phyloP scores from a whole-genome alignment of 2,329 filamentous ascomycete genomes.

The Acrocalymma vagum region DNA sequence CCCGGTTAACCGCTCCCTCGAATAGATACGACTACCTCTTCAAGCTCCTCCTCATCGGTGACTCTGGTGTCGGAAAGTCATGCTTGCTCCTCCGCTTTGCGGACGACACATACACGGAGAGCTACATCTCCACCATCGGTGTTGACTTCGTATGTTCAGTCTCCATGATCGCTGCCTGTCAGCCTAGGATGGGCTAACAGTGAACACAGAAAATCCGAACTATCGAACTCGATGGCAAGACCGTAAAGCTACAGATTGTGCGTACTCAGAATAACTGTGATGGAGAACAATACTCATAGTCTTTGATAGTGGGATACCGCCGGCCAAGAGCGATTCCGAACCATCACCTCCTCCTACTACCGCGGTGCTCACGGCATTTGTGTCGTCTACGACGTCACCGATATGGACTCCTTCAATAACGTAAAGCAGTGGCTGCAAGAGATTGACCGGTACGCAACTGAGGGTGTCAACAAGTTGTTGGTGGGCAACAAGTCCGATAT shows the following conservation, averaged over 20 bases:
- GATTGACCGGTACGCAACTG: slow-evolving; percentile 98
- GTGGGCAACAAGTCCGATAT: slow-evolving; percentile 99
- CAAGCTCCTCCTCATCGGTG: slow-evolving; percentile 99
- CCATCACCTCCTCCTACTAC: slow-evolving; percentile 99
- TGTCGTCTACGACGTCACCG: slow-evolving; percentile 99
- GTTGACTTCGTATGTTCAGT: slow-evolving; percentile 76
- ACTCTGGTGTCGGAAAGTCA: slow-evolving; percentile 99
- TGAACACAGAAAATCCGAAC: slow-evolving; percentile 92
- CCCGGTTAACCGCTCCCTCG: slow-evolving; percentile 29
- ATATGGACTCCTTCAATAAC: slow-evolving; percentile 99
- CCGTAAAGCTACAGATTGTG: slow-evolving; percentile 97
- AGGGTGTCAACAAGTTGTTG: slow-evolving; percentile 99
- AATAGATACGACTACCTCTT: slow-evolving; percentile 99
- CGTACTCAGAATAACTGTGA: slow-evolving; percentile 10
- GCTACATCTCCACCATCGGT: slow-evolving; percentile 99
- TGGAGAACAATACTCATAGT: slow-evolving; percentile 27
- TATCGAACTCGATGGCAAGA: slow-evolving; percentile 99
- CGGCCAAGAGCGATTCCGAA: slow-evolving; percentile 98
- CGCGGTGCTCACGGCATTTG: slow-evolving; percentile 98
- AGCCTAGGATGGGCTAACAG: slow-evolving; percentile 32
- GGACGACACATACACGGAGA: slow-evolving; percentile 91
- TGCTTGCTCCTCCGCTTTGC: slow-evolving; percentile 97
- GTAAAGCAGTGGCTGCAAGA: slow-evolving; percentile 99
- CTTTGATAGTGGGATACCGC: slow-evolving; percentile 93
- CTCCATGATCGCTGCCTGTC: slow-evolving; percentile 40